phyloP scores from a whole-genome alignment of 176 grass and related monocot genomes.

The Miscanthus lutarioriparius region DNA sequence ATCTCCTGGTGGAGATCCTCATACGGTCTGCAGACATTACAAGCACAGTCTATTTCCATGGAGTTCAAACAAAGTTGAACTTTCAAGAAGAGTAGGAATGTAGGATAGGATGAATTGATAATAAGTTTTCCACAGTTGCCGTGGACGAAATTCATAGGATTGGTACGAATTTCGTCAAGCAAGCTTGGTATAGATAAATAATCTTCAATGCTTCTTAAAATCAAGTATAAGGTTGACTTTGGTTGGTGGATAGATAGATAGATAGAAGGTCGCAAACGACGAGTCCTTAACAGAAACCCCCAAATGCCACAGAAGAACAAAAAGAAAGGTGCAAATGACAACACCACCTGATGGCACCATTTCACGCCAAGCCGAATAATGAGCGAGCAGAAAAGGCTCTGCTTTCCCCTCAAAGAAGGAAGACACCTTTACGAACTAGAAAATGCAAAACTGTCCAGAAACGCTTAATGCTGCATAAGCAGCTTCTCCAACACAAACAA shows the following conservation, averaged over 20 bases:
- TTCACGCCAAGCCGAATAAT: constrained; percentile 20
- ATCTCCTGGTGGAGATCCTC: not conserved
- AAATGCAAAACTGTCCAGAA: not conserved
- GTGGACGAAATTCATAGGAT: not conserved
- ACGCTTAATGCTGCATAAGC: constrained; percentile 10
- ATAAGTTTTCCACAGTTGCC: not conserved
- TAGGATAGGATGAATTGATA: not conserved
- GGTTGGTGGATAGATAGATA: not conserved
- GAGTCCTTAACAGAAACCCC: not conserved
- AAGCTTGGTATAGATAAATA: not conserved
- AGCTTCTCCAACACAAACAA: constrained; percentile 20
- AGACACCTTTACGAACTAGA: constrained; percentile 39
- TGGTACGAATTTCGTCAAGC: not conserved
- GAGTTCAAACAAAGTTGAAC: not conserved
- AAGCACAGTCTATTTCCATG: not conserved
- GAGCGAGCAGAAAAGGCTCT: constrained; percentile 22
- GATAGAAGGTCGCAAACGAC: not conserved
- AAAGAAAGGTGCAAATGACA: not conserved
- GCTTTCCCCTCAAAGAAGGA: constrained; percentile 34
- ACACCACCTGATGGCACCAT: constrained; percentile 31
- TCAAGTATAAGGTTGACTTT: constrained; percentile 6
- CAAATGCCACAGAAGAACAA: constrained; percentile 3
- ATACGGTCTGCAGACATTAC: not conserved
- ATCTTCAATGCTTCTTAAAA: not conserved
- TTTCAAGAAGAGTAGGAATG: not conserved